Evolutionary conservation across 2,329 filamentous ascomycete genomes (phyloP).

Genomic region (Cercospora sojina): DNA sequence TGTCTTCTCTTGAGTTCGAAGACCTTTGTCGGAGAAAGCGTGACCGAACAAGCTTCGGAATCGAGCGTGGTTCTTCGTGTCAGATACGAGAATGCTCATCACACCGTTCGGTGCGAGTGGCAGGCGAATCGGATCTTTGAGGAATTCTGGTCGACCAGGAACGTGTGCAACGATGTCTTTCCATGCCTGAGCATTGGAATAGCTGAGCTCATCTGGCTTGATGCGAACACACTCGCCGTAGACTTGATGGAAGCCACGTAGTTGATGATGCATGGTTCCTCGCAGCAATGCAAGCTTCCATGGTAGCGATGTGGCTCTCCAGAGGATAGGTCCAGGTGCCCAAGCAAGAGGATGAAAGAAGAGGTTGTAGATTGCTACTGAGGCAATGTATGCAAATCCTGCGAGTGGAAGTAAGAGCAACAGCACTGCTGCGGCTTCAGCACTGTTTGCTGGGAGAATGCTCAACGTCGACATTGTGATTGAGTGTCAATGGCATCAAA

Average conservation of each 20-base stretch:
- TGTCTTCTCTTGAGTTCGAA: not conserved
- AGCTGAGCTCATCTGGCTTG: slow-evolving; percentile 50
- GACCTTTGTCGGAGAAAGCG: not conserved
- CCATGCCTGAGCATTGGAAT: slow-evolving; percentile 43
- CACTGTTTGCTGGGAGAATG: not conserved
- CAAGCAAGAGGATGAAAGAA: slow-evolving; percentile 12
- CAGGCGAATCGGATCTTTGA: slow-evolving; percentile 16
- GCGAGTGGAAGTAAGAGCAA: not conserved
- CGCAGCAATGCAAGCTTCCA: slow-evolving; percentile 9
- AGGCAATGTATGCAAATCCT: not conserved
- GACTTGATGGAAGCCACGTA: slow-evolving; percentile 34
- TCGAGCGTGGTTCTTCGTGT: not conserved
- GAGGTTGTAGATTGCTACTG: slow-evolving; percentile 14
- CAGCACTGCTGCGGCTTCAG: not conserved
- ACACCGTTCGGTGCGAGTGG: not conserved
- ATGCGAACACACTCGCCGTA: slow-evolving; percentile 50
- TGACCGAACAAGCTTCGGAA: not conserved
- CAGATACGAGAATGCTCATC: not conserved
- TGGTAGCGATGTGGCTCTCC: not conserved
- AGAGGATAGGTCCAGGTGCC: slow-evolving; percentile 7
- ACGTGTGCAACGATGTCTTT: slow-evolving; percentile 43
- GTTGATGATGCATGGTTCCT: slow-evolving; percentile 13
- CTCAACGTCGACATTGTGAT: not conserved
- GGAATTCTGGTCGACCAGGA: slow-evolving; percentile 17
- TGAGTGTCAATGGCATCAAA: not conserved